A percentile compares a stretch with the other conserved stretches of the same genome.
Evolutionary conservation across 371 early-diverging fungal species (phyloP).

Genomic region (Dipsacomyces acuminosporus): DNA sequence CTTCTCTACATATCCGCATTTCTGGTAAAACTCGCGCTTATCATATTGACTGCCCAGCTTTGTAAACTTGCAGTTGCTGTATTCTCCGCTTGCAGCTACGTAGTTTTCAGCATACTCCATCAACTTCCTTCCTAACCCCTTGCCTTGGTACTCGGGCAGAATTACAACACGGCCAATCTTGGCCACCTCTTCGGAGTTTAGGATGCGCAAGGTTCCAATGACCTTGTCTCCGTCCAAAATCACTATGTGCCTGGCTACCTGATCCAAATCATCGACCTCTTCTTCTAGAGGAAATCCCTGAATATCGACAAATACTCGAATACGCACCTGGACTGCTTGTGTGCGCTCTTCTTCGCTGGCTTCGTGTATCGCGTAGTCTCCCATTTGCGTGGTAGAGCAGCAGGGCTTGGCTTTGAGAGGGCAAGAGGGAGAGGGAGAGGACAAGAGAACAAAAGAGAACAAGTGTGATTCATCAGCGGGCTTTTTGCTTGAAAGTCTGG

Average conservation of each 20-base stretch:
- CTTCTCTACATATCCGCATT: constrained; percentile 17
- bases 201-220: constrained; percentile 31
- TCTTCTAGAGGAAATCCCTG: constrained; percentile 23
- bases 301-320: constrained; percentile 27
- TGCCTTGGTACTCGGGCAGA: constrained; percentile 34
- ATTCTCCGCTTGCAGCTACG: constrained; percentile 4
- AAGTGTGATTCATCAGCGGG: too few species aligned
- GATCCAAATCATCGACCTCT: constrained; percentile 17
- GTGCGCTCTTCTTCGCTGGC: constrained; percentile 9
- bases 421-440: too few species aligned
- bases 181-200: constrained; percentile 4
- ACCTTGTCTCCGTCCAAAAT: constrained; percentile 16
- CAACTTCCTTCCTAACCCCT: constrained; percentile 29
- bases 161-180: constrained; percentile 43
- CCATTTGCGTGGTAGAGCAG: too few species aligned
- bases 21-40: constrained; percentile 36
- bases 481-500: too few species aligned
- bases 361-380: not conserved
- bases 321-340: constrained; percentile 13
- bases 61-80: not conserved
- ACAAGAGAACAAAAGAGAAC: too few species aligned
- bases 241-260: constrained; percentile 15
- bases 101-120: constrained; percentile 22
- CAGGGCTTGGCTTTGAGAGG: too few species aligned
- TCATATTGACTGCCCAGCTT: constrained; percentile 35